A percentile compares a stretch with the other conserved stretches of the same genome.
Evolutionary conservation across 352 stramenopile species (phyloP).

Genomic region (Phytophthora pseudosyringae): DNA sequence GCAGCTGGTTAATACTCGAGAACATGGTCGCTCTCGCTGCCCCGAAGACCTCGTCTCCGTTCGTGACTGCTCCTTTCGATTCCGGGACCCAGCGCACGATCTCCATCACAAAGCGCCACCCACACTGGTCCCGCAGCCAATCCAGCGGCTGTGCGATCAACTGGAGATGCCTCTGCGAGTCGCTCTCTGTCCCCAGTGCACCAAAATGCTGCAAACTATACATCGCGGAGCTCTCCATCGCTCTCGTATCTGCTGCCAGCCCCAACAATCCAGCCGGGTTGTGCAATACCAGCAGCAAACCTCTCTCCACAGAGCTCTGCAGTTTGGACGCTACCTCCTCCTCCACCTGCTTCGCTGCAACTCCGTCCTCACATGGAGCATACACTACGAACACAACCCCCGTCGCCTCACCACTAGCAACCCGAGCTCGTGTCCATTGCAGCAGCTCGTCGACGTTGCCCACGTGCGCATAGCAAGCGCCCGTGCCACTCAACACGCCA

Average conservation of each 20-base stretch:
- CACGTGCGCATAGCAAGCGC: conserved; percentile 18
- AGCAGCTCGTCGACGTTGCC: conserved; percentile 10
- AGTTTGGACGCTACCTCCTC: conserved; percentile 5
- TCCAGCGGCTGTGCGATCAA: conserved; percentile 43
- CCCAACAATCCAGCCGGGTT: conserved; percentile 25
- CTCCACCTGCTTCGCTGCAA: conserved; percentile 10
- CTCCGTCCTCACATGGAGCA: conserved; percentile 15
- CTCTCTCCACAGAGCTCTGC: neutral
- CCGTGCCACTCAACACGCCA: no score
- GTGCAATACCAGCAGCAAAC: conserved; percentile 30
- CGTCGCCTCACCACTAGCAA: neutral
- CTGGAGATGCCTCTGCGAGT: conserved; percentile 9
- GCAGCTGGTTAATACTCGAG: conserved; percentile 47
- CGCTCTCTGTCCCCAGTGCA: neutral
- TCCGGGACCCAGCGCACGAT: conserved; percentile 38
- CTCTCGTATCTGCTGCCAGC: conserved; percentile 4
- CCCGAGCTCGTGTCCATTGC: neutral
- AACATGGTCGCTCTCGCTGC: conserved; percentile 35
- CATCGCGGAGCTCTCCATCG: neutral
- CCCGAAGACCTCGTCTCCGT: conserved; percentile 4
- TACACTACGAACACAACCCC: conserved; percentile 36
- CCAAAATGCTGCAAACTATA: conserved; percentile 12
- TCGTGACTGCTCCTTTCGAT: neutral
- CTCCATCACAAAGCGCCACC: conserved; percentile 66
- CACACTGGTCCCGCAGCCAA: conserved; percentile 50